These are phyloP conservation scores for Boeremia lycopersici DNA, from an alignment of 2,329 filamentous ascomycete species.

Conservation along the genomic window DNA sequence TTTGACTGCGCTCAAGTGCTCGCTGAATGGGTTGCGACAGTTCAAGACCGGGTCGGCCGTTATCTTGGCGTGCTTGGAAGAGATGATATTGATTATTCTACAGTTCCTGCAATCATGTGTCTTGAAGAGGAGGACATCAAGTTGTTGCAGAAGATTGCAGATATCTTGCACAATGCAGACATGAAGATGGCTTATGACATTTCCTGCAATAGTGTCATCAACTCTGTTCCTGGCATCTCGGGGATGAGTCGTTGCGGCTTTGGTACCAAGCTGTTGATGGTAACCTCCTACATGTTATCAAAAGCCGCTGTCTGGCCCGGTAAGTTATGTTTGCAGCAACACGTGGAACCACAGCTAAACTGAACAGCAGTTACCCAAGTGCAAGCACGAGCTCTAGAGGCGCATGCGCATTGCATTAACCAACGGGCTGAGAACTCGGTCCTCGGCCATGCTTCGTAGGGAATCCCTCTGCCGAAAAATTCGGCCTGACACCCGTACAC, in stretches of 20 bases:
- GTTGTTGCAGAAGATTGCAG: slow-evolving; percentile 79
- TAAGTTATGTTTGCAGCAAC: slow-evolving; percentile 53
- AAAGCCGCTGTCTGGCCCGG: slow-evolving; percentile 92
- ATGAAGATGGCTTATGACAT: slow-evolving; percentile 72
- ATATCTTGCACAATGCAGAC: slow-evolving; percentile 77
- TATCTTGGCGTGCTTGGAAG: slow-evolving; percentile 87
- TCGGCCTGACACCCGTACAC: neutral
- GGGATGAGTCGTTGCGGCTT: slow-evolving; percentile 70
- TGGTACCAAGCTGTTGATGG: slow-evolving; percentile 80
- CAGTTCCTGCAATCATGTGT: slow-evolving; percentile 86
- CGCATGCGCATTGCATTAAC: slow-evolving; percentile 67
- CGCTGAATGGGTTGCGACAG: slow-evolving; percentile 89
- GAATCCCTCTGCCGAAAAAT: slow-evolving; percentile 6
- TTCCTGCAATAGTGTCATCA: slow-evolving; percentile 52
- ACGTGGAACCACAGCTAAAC: neutral
- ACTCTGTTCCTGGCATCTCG: slow-evolving; percentile 59
- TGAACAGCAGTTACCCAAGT: slow-evolving; percentile 66
- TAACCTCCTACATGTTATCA: slow-evolving; percentile 85
- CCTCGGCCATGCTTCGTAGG: slow-evolving; percentile 35
- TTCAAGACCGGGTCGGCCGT: slow-evolving; percentile 91
- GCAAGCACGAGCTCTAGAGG: slow-evolving; percentile 69
- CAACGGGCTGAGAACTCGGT: slow-evolving; percentile 61
- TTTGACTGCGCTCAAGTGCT: slow-evolving; percentile 95
- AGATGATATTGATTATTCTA: slow-evolving; percentile 76
- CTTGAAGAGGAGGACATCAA: slow-evolving; percentile 91